Evolutionary conservation across 352 stramenopile genomes (phyloP), one percentile per base, ranked within the genome.

Genomic region (Phytopythium chamaehyphon): DNA sequence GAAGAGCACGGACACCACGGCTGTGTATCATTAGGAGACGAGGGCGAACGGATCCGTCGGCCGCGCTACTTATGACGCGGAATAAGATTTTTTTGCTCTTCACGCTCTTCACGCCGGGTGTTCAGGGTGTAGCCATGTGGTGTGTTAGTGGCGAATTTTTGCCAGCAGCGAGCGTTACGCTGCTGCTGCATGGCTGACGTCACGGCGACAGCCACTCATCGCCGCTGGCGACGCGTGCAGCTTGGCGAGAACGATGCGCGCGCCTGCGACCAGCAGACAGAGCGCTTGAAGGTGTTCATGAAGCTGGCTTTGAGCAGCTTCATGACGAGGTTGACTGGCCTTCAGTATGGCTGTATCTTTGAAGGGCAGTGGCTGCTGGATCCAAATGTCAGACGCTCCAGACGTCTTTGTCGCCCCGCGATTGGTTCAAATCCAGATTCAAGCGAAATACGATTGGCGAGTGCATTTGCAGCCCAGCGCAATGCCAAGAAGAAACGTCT

Each of bases 1-100:
- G 42, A 12, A 7, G 42, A 38, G 16, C 23, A 21, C 21, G 46
- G 33, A 19, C 37, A 42, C 5, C 21, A 9, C 21, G 28, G 15
- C 26, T 37, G 47, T 53, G 47, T 44, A 53, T 53, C 46, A 53
- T 12, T 53, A 53, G 35, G 33, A 52, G 23, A 8, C 46, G 24
- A 40, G 14, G 28, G 28, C n/a, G n/a, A n/a, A n/a, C 35, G 10
- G 35, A 39, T 39, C 16, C 35, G 35, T 39, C 35, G 35, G 35
- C 10, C 35, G 35, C n/a, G n/a, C n/a, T n/a, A n/a, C n/a, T n/a
- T n/a, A n/a, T n/a, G n/a, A n/a, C n/a, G 28, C 28, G 9, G 28
- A 33, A 33, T 33, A 33, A 33, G 28, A 33, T 33, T 33, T 33
- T n/a, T 33, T 33, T 33, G 28, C 28, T 33, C 28, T 33, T 33